phyloP scores from a whole-genome alignment of 495 filamentous ascomycete genomes.

The Aspergillus funiculosus region DNA sequence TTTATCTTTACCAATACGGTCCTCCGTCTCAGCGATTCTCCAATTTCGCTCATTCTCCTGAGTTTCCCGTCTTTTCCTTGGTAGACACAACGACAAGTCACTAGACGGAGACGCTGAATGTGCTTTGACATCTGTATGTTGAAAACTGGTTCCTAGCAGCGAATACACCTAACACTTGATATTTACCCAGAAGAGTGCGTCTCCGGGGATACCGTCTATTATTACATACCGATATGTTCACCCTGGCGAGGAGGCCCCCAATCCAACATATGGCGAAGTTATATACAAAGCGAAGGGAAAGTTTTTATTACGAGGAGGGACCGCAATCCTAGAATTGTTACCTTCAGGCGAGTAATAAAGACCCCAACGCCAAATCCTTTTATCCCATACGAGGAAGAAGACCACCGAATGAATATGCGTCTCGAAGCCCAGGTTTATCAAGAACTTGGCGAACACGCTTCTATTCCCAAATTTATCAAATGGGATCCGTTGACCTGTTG shows the following conservation, averaged over 20 bases:
- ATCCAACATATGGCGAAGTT: not conserved
- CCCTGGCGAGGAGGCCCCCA: not conserved
- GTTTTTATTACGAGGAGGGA: not conserved
- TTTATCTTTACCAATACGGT: not conserved
- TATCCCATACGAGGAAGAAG: not conserved
- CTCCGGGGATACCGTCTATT: not conserved
- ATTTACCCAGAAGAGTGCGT: not conserved
- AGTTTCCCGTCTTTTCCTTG: not conserved
- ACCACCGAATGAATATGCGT: not conserved
- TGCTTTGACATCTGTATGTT: not conserved
- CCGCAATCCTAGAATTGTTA: not conserved
- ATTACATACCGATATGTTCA: not conserved
- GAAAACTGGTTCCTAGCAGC: not conserved
- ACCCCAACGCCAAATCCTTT: not conserved
- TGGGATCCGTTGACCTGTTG: conserved; percentile 2
- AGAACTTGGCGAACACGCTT: not conserved
- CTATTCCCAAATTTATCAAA: not conserved
- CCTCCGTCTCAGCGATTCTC: not conserved
- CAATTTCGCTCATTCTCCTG: not conserved
- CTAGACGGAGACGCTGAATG: not conserved
- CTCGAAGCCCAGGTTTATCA: conserved; percentile 2
- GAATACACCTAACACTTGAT: not conserved
- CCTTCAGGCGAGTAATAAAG: not conserved
- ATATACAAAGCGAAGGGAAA: not conserved
- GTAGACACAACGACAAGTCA: not conserved